A percentile compares a stretch with the other conserved stretches of the same genome.
phyloP scores from a whole-genome alignment of 2,329 filamentous ascomycete species.

The Sarocladium strictum region DNA sequence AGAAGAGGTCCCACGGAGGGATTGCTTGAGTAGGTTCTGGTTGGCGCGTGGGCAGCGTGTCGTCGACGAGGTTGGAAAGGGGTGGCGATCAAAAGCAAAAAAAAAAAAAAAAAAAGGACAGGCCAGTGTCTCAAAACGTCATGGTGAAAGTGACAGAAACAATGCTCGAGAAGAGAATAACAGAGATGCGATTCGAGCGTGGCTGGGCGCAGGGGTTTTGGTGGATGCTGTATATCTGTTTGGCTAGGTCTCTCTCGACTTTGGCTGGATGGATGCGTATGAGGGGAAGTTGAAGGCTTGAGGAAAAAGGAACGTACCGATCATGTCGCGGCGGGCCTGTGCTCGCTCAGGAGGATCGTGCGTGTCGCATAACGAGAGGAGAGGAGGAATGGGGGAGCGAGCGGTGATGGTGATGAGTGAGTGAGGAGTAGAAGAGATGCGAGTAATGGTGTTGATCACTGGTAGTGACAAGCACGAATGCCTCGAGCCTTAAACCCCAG shows the following conservation, averaged over 20 bases:
- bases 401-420: neutral
- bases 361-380: neutral
- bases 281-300: neutral
- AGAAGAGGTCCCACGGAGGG: constrained; percentile 1
- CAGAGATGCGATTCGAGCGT: neutral
- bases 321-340: neutral
- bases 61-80: constrained; percentile 4
- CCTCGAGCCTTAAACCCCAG: too few relatives aligned
- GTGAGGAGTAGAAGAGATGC: neutral
- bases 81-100: neutral
- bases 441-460: neutral
- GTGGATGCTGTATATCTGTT: neutral
- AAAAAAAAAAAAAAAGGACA: neutral
- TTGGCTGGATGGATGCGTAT: neutral
- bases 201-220: constrained; percentile 7
- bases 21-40: neutral
- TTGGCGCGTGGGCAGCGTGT: neutral
- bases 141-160: neutral
- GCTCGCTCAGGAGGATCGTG: neutral
- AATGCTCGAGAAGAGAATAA: neutral
- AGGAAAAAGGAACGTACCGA: neutral
- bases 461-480: neutral
- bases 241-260: too few relatives aligned
- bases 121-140: constrained; percentile 6
- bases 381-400: neutral